Evolutionary conservation across 2,329 filamentous ascomycete species (phyloP).

Genomic region (Talaromyces albobiverticillius): DNA sequence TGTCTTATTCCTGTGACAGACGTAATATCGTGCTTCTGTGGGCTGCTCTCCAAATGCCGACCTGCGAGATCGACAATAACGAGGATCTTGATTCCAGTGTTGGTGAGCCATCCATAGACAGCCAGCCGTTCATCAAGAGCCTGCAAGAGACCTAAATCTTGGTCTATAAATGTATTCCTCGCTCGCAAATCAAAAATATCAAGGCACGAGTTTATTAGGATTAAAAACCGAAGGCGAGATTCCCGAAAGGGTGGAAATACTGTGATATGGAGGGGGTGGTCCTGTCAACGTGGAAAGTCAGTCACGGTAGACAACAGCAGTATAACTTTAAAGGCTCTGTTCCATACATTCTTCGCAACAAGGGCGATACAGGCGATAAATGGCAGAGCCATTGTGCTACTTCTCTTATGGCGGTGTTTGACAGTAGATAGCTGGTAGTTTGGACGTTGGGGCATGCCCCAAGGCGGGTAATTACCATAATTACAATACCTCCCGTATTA

Average conservation of each 20-base stretch:
- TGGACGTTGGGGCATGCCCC: not conserved
- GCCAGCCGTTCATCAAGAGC: conserved; percentile 90
- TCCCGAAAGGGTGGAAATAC: conserved; percentile 75
- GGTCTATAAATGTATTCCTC: conserved; percentile 68
- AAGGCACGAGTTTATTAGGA: conserved; percentile 84
- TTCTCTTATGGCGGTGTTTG: not conserved
- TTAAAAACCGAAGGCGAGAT: conserved; percentile 74
- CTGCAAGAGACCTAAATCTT: conserved; percentile 88
- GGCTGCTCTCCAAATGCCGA: conserved; percentile 45
- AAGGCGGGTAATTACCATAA: not conserved
- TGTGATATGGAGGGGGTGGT: conserved; percentile 91
- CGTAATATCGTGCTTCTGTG: conserved; percentile 30
- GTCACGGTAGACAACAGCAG: not conserved
- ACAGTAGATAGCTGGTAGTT: not conserved
- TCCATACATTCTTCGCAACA: conserved; percentile 81
- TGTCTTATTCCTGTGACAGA: conserved; percentile 69
- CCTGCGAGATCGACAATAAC: conserved; percentile 90
- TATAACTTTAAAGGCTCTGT: not conserved
- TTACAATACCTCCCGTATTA: not conserved
- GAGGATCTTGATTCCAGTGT: conserved; percentile 88
- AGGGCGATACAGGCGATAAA: conserved; percentile 91
- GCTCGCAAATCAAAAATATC: conserved; percentile 90
- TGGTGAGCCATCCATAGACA: conserved; percentile 94
- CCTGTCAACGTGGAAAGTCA: conserved; percentile 53
- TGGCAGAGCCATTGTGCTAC: conserved; percentile 54